Evolutionary conservation across 2,329 filamentous ascomycete genomes (phyloP).

Genomic region (Sporothrix protearum): DNA sequence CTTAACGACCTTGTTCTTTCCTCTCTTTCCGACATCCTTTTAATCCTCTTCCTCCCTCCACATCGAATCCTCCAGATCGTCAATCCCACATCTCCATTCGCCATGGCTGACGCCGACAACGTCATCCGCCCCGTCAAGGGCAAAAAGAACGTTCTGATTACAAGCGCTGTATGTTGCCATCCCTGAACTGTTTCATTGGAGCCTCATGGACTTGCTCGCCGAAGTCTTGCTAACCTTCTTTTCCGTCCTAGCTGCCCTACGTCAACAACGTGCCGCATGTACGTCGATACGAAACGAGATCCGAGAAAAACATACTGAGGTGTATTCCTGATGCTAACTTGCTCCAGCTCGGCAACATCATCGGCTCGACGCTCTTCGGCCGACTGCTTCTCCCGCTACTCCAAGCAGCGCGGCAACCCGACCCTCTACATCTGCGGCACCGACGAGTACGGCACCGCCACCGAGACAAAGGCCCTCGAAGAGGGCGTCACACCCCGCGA

Average conservation of each 20-base stretch:
- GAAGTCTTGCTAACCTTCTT: slow-evolving; percentile 9
- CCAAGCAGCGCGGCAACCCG: slow-evolving; percentile 72
- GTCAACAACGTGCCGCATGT: slow-evolving; percentile 68
- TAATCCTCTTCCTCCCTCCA: background rate
- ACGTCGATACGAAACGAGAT: slow-evolving; percentile 4
- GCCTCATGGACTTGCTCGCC: background rate
- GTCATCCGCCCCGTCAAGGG: slow-evolving; percentile 62
- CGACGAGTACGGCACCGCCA: slow-evolving; percentile 76
- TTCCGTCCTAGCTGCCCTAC: slow-evolving; percentile 28
- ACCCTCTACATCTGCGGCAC: slow-evolving; percentile 80
- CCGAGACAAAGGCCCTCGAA: slow-evolving; percentile 90
- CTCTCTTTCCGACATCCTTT: no score
- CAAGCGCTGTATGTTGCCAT: slow-evolving; percentile 70
- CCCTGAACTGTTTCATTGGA: background rate
- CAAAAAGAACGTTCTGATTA: slow-evolving; percentile 83
- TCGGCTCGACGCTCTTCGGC: slow-evolving; percentile 85
- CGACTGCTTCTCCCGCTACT: slow-evolving; percentile 79
- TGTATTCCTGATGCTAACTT: background rate
- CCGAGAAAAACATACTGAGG: no score
- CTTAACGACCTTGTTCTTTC: background rate
- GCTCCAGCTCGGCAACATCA: slow-evolving; percentile 67
- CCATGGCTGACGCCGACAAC: slow-evolving; percentile 16
- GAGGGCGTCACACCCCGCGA: slow-evolving; percentile 72
- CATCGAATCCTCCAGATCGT: background rate
- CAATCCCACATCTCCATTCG: background rate